These are phyloP conservation scores for Chlorella sp. DNA, from an alignment of 139 green algal species.

Conservation along the genomic window DNA sequence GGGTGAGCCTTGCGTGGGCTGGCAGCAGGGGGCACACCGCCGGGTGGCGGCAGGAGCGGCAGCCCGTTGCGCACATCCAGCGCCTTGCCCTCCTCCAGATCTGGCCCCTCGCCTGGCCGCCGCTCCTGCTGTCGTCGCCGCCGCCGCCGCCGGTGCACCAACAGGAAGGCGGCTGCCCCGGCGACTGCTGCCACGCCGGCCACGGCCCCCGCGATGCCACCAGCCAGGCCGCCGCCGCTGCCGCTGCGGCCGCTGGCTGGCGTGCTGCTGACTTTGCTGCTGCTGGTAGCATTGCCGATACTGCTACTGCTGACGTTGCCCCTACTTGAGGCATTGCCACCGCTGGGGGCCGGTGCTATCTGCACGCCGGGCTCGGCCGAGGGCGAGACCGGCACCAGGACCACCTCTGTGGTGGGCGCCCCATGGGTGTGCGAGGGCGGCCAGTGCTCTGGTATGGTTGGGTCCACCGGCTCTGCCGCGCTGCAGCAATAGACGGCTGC, in stretches of 20 bases:
- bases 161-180: not conserved
- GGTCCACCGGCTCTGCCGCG: slow-evolving; percentile 21
- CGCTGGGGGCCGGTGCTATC: too few species aligned
- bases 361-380: not conserved
- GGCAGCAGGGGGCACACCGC: too few species aligned
- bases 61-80: too few species aligned
- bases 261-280: not conserved
- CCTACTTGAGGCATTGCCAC: too few species aligned
- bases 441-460: slow-evolving; percentile 49
- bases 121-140: not conserved
- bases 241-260: not conserved
- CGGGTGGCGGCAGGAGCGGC: too few species aligned
- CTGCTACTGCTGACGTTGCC: too few species aligned
- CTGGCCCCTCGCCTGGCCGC: not conserved
- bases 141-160: slow-evolving; percentile 10
- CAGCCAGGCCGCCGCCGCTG: slow-evolving; percentile 22
- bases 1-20: too few species aligned
- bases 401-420: too few species aligned
- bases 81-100: too few species aligned
- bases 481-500: slow-evolving; percentile 62
- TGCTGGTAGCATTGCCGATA: too few species aligned
- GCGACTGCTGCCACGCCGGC: not conserved
- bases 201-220: slow-evolving; percentile 24
- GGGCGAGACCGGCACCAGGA: not conserved
- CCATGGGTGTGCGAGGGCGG: slow-evolving; percentile 9